These are phyloP conservation scores for Malassezia arunalokei DNA, from an alignment of 1,284 basidiomycete species.

Conservation along the genomic window DNA sequence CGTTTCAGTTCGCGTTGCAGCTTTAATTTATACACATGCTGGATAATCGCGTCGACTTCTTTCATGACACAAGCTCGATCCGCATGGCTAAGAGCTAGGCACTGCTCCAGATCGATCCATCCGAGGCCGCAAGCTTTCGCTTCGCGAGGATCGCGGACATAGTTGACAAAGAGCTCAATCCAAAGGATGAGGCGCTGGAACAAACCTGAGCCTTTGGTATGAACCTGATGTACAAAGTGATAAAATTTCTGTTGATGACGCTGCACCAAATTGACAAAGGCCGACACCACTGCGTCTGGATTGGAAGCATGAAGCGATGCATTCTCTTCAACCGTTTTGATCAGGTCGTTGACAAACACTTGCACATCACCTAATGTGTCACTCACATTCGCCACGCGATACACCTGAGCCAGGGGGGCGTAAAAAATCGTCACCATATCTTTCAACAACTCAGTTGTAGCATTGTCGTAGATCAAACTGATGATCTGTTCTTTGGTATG, in stretches of 20 bases:
- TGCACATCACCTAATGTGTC: slow-evolving; percentile 86
- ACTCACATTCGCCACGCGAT: slow-evolving; percentile 90
- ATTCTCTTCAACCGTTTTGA: slow-evolving; percentile 78
- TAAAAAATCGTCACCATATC: slow-evolving; percentile 99
- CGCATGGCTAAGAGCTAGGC: slow-evolving; percentile 31
- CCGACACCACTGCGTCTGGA: slow-evolving; percentile 73
- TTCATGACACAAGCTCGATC: slow-evolving; percentile 27
- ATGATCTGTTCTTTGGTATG: slow-evolving; percentile 86
- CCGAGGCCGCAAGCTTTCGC: slow-evolving; percentile 19
- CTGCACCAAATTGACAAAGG: slow-evolving; percentile 82
- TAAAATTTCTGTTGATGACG: slow-evolving; percentile 94
- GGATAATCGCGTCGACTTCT: slow-evolving; percentile 39
- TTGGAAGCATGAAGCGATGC: slow-evolving; percentile 78
- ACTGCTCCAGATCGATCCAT: slow-evolving; percentile 35
- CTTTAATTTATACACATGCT: slow-evolving; percentile 40
- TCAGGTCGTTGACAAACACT: slow-evolving; percentile 87
- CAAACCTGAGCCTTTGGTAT: slow-evolving; percentile 85
- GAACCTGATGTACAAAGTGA: slow-evolving; percentile 93
- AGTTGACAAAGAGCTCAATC: slow-evolving; percentile 87
- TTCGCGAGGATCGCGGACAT: slow-evolving; percentile 56
- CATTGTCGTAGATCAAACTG: slow-evolving; percentile 87
- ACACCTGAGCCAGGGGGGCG: slow-evolving; percentile 90
- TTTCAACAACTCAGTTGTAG: slow-evolving; percentile 84
- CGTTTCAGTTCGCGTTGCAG: slow-evolving; percentile 39
- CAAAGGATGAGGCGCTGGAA: slow-evolving; percentile 91